Evolutionary conservation across 495 filamentous ascomycete species (phyloP).

Genomic region (Aspergillus panamensis): DNA sequence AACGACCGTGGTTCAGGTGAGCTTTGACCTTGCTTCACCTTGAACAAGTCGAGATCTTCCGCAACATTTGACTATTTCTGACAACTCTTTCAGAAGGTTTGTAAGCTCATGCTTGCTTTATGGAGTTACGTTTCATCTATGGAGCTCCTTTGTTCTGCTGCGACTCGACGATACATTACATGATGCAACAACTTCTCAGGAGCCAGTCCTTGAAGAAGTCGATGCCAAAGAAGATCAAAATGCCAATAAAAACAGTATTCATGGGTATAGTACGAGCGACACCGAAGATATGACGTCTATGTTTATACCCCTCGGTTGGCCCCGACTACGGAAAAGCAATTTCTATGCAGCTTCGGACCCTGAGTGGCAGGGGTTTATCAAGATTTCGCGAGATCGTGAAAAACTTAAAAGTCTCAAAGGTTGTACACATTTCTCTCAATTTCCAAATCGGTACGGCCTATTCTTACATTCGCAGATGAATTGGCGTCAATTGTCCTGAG

Average conservation of each 20-base stretch:
- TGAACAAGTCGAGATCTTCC: background rate
- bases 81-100: conserved; percentile 27
- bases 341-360: conserved; percentile 62
- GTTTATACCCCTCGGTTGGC: conserved; percentile 64
- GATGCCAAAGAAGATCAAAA: background rate
- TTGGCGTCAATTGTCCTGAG: conserved; percentile 45
- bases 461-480: conserved; percentile 41
- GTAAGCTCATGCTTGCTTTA: conserved; percentile 33
- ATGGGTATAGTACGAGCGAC: conserved; percentile 8
- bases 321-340: conserved; percentile 44
- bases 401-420: conserved; percentile 48
- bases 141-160: conserved; percentile 37
- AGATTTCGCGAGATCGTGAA: conserved; percentile 51
- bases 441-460: background rate
- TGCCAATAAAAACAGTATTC: conserved; percentile 18
- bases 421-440: conserved; percentile 29
- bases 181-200: conserved; percentile 17
- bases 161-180: conserved; percentile 37
- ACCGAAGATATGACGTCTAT: conserved; percentile 37
- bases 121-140: conserved; percentile 39
- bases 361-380: conserved; percentile 66
- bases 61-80: conserved; percentile 2
- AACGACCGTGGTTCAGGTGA: conserved; percentile 41
- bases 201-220: background rate
- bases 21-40: conserved; percentile 5